Evolutionary conservation across 208 protist species (phyloP), one percentile per base, ranked within the genome.

Genomic region (Angomonas desouzai): DNA sequence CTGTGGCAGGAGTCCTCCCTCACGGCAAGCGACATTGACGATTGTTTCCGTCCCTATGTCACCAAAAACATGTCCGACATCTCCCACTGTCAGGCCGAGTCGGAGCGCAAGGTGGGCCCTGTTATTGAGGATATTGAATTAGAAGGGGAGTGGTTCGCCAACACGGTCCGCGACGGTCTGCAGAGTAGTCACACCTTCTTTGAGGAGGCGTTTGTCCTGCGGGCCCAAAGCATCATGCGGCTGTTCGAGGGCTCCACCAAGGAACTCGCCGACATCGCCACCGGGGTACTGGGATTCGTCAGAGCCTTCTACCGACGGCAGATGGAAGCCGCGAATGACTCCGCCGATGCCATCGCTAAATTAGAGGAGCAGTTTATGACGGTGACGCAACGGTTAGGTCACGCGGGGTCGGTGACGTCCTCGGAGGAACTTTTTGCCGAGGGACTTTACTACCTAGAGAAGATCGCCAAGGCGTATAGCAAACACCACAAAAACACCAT

Each of bases 81-180:
- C 27, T 62, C 68, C 4, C 56, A 70, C 36, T 25, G 55, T 25
- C 76, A 74, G 27, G 51, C 58, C 7, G 60, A 62, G 10, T 68
- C 62, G 22, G 28, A 61, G 30, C 6, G 7, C 64, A 10, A 29
- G 30, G 33, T 81, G 62, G 47, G 36, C 72, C 36, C 61, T 2
- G 49, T 74, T 38, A 29, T 76, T 55, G 64, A 63, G n/a, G 45
- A 57, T 20, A 85, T 94, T 45, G 57, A 57, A 28, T 20, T 58
- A 4, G 85, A 92, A 62, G 75, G 82, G 20, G 55, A 77, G 47
- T 92, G 85, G 83, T 94, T 94, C 68, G 66, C 48, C 10, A 27
- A 29, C n/a, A 55, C 68, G 22, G 69, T 92, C 33, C 61, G 71
- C 18, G 48, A 29, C 1, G 70, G 77, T 11, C 65, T 94, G 11